These are phyloP conservation scores for Rhodotorula taiwanensis DNA, from an alignment of 768 basidiomycete genomes.

Conservation along the genomic window DNA sequence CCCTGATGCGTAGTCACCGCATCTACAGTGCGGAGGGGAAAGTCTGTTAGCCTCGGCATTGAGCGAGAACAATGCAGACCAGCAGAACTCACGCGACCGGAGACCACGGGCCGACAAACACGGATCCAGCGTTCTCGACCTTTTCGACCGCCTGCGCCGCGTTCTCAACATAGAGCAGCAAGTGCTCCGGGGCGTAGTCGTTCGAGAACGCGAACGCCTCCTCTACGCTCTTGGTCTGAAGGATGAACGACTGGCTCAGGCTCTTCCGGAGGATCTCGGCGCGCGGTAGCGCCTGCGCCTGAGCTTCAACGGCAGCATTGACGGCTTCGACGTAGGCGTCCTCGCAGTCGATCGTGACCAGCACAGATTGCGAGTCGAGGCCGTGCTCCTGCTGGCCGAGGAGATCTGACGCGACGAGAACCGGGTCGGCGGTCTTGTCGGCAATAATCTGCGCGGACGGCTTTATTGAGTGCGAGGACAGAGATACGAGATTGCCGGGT, in stretches of 20 bases:
- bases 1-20: constrained; percentile 96
- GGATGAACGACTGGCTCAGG: constrained; percentile 81
- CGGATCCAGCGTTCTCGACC: constrained; percentile 88
- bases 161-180: constrained; percentile 78
- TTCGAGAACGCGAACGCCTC: constrained; percentile 86
- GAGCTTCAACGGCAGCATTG: constrained; percentile 63
- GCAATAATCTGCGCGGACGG: constrained; percentile 68
- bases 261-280: constrained; percentile 86
- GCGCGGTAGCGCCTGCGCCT: constrained; percentile 77
- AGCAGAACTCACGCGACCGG: constrained; percentile 69
- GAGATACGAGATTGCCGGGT: too few species aligned
- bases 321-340: constrained; percentile 51
- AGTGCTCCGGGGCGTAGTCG: constrained; percentile 96
- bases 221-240: constrained; percentile 59
- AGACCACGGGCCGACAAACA: constrained; percentile 90
- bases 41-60: too few species aligned
- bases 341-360: constrained; percentile 70
- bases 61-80: too few species aligned
- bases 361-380: constrained; percentile 93
- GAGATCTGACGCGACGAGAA: constrained; percentile 91
- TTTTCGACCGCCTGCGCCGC: constrained; percentile 58
- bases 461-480: too few species aligned
- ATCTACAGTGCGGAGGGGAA: constrained; percentile 62
- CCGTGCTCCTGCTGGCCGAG: constrained; percentile 98
- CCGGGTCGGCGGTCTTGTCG: constrained; percentile 73